Conservation (phyloP, 2,329 filamentous ascomycete species). For the Colletotrichum euphorbiae region DNA sequence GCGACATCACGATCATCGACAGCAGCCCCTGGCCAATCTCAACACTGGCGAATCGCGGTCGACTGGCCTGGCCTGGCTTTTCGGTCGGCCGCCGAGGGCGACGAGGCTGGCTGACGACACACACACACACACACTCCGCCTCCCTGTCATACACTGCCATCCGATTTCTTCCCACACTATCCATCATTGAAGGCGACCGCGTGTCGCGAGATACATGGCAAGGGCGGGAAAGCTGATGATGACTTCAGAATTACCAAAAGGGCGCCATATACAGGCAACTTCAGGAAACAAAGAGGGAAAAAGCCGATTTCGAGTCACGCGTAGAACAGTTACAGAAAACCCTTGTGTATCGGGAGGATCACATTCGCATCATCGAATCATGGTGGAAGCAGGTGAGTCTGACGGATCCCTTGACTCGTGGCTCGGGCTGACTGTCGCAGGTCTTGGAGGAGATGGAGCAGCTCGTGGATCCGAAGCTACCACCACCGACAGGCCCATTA, state of each 20-base stretch:
- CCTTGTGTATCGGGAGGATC: constrained; percentile 88
- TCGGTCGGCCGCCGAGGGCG: constrained; percentile 35
- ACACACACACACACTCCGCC: constrained; percentile 16
- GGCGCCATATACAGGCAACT: constrained; percentile 97
- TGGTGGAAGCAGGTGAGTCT: constrained; percentile 91
- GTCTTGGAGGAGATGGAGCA: constrained; percentile 73
- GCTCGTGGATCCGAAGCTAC: constrained; percentile 63
- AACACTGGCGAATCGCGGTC: constrained; percentile 37
- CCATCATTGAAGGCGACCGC: constrained; percentile 11
- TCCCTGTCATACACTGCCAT: constrained; percentile 31
- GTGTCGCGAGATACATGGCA: constrained; percentile 35
- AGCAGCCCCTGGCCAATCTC: constrained; percentile 32
- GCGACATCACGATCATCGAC: constrained; percentile 38
- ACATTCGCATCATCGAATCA: constrained; percentile 87
- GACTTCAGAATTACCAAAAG: constrained; percentile 74
- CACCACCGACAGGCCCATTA: constrained; percentile 44
- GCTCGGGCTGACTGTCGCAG: constrained; percentile 53
- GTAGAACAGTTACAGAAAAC: constrained; percentile 84
- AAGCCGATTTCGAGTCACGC: constrained; percentile 81
- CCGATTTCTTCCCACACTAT: constrained; percentile 24
- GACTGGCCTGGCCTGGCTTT: constrained; percentile 39
- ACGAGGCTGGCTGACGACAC: constrained; percentile 35
- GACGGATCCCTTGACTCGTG: constrained; percentile 29
- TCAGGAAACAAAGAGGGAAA: constrained; percentile 96
- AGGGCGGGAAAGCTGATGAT: constrained; percentile 36